Percentiles rank a stretch among this genome's conserved stretches.
These are phyloP conservation scores for Blastocrithidia nonstop DNA, from an alignment of 208 protist species.

Conservation along the genomic window DNA sequence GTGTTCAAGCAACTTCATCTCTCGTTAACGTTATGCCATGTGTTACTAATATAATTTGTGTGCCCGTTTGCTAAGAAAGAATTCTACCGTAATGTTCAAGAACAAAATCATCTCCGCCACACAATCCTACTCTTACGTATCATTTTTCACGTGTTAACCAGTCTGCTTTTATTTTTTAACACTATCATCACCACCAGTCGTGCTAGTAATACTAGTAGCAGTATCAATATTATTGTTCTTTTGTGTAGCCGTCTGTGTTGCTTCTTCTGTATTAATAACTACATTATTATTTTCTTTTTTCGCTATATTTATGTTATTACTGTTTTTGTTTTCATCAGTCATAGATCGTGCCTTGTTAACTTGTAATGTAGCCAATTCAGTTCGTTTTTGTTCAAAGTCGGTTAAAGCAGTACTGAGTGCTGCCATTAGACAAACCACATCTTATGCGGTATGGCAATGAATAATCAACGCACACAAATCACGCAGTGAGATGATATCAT, in stretches of 20 bases:
- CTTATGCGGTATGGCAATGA: slow-evolving; percentile 18
- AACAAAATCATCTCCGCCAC: slow-evolving; percentile 22
- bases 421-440: slow-evolving; percentile 31
- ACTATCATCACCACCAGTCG: no score
- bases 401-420: no score
- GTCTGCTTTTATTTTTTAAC: no score
- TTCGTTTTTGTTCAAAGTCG: no score
- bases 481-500: slow-evolving; percentile 20
- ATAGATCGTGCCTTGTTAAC: slow-evolving; percentile 7
- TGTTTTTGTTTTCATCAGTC: slow-evolving; percentile 3
- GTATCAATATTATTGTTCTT: background rate
- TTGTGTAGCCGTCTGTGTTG: background rate
- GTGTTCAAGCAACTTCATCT: slow-evolving; percentile 6
- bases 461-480: slow-evolving; percentile 35
- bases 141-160: no score
- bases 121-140: no score
- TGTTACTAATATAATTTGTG: slow-evolving; percentile 4
- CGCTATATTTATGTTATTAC: background rate
- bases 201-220: background rate
- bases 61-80: slow-evolving; percentile 26
- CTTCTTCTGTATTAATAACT: background rate
- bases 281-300: no score
- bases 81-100: slow-evolving; percentile 25
- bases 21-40: background rate
- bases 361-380: slow-evolving; percentile 11